Evolutionary conservation across 805 yeast genomes (phyloP).

Genomic region (Priceomyces melissophilus): DNA sequence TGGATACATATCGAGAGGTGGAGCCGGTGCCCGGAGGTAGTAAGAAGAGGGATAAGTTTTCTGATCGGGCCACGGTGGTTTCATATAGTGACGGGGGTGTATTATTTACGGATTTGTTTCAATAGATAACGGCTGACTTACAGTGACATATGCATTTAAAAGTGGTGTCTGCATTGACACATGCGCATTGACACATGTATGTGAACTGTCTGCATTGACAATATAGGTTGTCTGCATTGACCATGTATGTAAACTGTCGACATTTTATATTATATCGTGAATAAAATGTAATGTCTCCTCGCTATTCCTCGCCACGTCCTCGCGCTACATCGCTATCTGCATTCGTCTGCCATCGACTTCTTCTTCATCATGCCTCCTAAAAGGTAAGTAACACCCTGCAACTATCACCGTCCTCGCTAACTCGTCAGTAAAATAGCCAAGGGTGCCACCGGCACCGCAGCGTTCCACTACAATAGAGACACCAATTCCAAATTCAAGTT

Average conservation of each 20-base stretch:
- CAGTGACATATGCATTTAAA: too few relatives aligned
- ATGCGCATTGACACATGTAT: too few relatives aligned
- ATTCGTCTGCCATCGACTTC: background rate
- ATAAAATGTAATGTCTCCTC: too few relatives aligned
- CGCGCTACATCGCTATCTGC: too few relatives aligned
- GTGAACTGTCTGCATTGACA: too few relatives aligned
- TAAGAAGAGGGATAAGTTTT: conserved; percentile 6
- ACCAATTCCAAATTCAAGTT: conserved; percentile 40
- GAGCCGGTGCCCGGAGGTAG: background rate
- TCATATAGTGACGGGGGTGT: background rate
- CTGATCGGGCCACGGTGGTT: conserved; percentile 5
- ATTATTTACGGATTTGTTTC: conserved; percentile 1
- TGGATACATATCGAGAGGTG: conserved; percentile 14
- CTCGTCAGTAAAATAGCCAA: too few relatives aligned
- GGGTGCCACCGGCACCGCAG: conserved; percentile 2
- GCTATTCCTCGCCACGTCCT: too few relatives aligned
- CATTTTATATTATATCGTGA: too few relatives aligned
- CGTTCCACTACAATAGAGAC: conserved; percentile 17
- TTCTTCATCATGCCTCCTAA: background rate
- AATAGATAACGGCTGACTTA: background rate
- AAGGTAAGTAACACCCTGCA: background rate
- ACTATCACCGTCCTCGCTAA: background rate
- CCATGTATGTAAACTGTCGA: too few relatives aligned
- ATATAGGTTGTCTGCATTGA: too few relatives aligned
- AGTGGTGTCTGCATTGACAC: background rate